phyloP scores from a whole-genome alignment of 768 basidiomycete genomes.

The Calvatia gigantea region DNA sequence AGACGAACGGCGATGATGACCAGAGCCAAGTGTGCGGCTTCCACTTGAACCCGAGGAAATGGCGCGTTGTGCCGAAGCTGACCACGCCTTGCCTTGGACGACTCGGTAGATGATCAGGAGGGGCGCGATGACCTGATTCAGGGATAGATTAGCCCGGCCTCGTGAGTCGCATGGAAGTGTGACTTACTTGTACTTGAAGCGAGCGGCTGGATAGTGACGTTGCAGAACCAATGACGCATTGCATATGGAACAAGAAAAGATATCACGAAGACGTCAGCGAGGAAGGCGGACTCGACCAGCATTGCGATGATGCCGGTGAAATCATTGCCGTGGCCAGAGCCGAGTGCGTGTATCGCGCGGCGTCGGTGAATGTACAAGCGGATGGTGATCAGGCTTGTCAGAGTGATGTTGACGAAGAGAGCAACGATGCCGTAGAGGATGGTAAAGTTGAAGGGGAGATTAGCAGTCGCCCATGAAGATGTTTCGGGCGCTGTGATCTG shows the following conservation, averaged over 20 bases:
- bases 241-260: constrained; percentile 5
- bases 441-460: constrained; percentile 6
- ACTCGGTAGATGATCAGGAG: constrained; percentile 19
- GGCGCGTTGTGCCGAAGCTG: neutral
- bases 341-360: neutral
- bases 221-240: constrained; percentile 8
- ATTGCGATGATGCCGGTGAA: constrained; percentile 2
- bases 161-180: neutral
- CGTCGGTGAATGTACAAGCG: constrained; percentile 7
- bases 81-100: constrained; percentile 18
- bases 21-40: neutral
- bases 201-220: constrained; percentile 3
- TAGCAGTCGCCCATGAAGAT: constrained; percentile 4
- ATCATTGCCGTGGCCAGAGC: neutral
- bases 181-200: constrained; percentile 6
- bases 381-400: constrained; percentile 4
- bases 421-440: constrained; percentile 8
- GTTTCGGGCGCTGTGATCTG: constrained; percentile 7
- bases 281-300: constrained; percentile 6
- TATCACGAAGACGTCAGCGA: constrained; percentile 1
- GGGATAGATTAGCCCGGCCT: neutral
- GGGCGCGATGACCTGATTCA: constrained; percentile 15
- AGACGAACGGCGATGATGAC: neutral
- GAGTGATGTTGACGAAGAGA: constrained; percentile 2
- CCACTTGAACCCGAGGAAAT: neutral